Evolutionary conservation across 2,329 filamentous ascomycete species (phyloP), one percentile per base, ranked within the genome.

Genomic region (Aspergillus tanneri): DNA sequence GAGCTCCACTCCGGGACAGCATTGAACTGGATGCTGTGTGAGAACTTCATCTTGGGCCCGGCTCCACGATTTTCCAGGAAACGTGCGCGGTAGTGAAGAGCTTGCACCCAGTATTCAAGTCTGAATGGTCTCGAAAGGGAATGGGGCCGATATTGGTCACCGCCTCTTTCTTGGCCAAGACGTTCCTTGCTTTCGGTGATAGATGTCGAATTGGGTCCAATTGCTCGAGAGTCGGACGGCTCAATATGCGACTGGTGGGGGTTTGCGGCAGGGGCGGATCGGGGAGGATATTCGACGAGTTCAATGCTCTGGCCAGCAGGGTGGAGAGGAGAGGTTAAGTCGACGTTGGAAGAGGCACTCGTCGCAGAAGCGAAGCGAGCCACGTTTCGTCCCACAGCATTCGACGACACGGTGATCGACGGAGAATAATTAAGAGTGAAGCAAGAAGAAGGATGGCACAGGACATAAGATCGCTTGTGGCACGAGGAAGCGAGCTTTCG

Each of bases 1-100:
- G 86, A 91, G 77, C 90, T 96, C 93, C 93, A 99, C 73, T 99
- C 93, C n/a, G 93, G 93, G 61, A 99, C 93, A 55, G 93, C 91
- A 77, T 99, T 99, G 76, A 99, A 99, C 78, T 99, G 93, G 62
- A 99, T 86, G 73, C 92, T 97, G 71, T 99, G 93, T 14, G 92
- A 97, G 79, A 99, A 99, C 85, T 97, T 97, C 93, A 99, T 99
- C 67, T 90, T 88, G 83, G 87, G 85, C 58, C 78, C 81, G 60
- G 85, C 77, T 61, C 88, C 53, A 3, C 47, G 23, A 35, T 55
- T 44, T 41, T 43, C 40, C 37, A 49, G 48, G 47, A 34, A 47
- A 14, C 53, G 53, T 35, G 60, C 46, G 36, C 57, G 59, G 36
- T 50, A 57, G 46, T 51, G 60, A 52, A 70, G 61, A 46, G 67